phyloP scores from a whole-genome alignment of 176 grass and related monocot species.

The Tillandsia fasciculata region DNA sequence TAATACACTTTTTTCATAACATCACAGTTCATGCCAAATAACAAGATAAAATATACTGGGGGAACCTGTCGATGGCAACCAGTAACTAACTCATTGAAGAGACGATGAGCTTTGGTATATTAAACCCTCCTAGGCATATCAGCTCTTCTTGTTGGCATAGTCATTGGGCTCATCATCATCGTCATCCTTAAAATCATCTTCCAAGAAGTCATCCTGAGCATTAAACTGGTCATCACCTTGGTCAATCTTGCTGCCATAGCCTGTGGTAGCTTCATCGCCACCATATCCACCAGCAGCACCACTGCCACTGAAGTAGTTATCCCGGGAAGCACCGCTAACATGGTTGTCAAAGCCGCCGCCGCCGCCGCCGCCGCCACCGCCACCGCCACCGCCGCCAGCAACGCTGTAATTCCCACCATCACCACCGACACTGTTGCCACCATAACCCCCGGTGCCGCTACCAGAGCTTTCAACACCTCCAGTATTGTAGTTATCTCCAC shows the following conservation, averaged over 20 bases:
- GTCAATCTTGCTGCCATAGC: neutral
- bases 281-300: neutral
- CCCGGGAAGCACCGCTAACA: neutral
- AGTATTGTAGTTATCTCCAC: conserved; percentile 1
- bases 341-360: neutral
- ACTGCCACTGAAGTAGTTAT: neutral
- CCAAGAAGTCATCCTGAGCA: conserved; percentile 16
- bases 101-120: neutral
- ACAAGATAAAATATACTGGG: too few relatives aligned
- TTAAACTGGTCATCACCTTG: conserved; percentile 1
- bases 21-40: too few relatives aligned
- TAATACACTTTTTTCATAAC: too few relatives aligned
- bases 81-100: too few relatives aligned
- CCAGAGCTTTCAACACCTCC: conserved; percentile 9
- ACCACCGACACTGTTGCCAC: conserved; percentile 3
- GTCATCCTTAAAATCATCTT: conserved; percentile 27
- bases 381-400: neutral
- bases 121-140: neutral
- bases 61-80: too few relatives aligned
- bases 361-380: conserved; percentile 11
- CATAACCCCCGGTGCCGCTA: neutral
- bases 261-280: neutral
- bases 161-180: conserved; percentile 29
- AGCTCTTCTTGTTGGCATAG: conserved; percentile 40
- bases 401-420: neutral